Evolutionary conservation across 2,329 filamentous ascomycete genomes (phyloP).

Genomic region (Ophiocordyceps australis): DNA sequence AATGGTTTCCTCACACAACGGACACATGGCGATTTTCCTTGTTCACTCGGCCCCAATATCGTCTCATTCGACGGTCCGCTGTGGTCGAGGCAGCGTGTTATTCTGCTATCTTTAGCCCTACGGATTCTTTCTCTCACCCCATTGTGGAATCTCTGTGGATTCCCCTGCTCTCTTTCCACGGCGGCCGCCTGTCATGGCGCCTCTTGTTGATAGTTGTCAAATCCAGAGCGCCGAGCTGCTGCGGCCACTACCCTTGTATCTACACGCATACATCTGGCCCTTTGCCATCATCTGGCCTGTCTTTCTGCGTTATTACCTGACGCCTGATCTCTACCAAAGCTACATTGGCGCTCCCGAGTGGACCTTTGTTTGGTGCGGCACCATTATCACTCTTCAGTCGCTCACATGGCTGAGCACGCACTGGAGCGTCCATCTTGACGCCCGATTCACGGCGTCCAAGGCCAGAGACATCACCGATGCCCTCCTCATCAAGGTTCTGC

Average conservation of each 20-base stretch:
- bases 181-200: slow-evolving; percentile 52
- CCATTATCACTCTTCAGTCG: slow-evolving; percentile 74
- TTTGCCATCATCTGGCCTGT: slow-evolving; percentile 83
- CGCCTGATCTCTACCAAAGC: slow-evolving; percentile 66
- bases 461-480: slow-evolving; percentile 56
- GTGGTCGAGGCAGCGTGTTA: too few relatives aligned
- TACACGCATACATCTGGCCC: slow-evolving; percentile 86
- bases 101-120: too few relatives aligned
- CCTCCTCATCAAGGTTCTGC: slow-evolving; percentile 80
- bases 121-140: too few relatives aligned
- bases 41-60: too few relatives aligned
- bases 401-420: slow-evolving; percentile 91
- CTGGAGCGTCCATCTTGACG: slow-evolving; percentile 83
- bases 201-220: slow-evolving; percentile 81
- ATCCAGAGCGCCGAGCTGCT: slow-evolving; percentile 78
- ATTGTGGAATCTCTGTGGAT: too few relatives aligned
- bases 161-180: too few relatives aligned
- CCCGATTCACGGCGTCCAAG: slow-evolving; percentile 60
- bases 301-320: slow-evolving; percentile 79
- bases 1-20: too few relatives aligned
- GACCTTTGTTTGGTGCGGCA: slow-evolving; percentile 88
- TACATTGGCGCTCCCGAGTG: slow-evolving; percentile 91
- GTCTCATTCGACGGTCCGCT: too few relatives aligned
- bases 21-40: too few relatives aligned
- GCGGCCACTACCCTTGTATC: slow-evolving; percentile 61